Evolutionary conservation across 2,329 filamentous ascomycete genomes (phyloP).

Genomic region (Dendrostoma leiphaemia): DNA sequence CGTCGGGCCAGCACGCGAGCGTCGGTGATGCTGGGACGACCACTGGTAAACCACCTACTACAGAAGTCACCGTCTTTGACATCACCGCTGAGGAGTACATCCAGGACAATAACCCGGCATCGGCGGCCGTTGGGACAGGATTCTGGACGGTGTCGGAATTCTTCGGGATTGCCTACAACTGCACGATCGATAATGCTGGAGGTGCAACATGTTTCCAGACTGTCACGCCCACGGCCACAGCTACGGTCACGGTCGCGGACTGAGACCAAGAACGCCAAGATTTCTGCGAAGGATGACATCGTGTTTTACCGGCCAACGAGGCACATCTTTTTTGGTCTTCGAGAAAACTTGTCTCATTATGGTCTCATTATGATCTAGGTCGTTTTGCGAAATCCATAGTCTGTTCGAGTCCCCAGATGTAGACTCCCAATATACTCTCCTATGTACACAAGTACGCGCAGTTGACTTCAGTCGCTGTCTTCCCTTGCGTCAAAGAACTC

Average conservation of each 20-base stretch:
- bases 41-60: too few relatives aligned
- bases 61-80: too few relatives aligned
- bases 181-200: not conserved
- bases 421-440: not conserved
- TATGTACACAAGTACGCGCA: too few relatives aligned
- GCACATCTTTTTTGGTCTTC: not conserved
- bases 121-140: too few relatives aligned
- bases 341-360: not conserved
- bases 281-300: not conserved
- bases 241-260: not conserved
- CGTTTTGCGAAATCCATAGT: not conserved
- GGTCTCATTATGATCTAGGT: not conserved
- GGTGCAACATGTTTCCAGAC: slow-evolving; percentile 2
- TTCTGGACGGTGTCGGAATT: slow-evolving; percentile 1
- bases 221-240: not conserved
- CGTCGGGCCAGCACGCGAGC: not conserved
- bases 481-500: not conserved
- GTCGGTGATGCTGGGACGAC: too few relatives aligned
- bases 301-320: not conserved
- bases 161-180: not conserved
- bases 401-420: too few relatives aligned
- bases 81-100: not conserved
- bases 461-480: not conserved
- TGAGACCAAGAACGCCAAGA: not conserved
- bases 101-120: not conserved